Evolutionary conservation across 345 rosid genomes (phyloP), one percentile per base, ranked within the genome.

Genomic region (Reutealis trisperma): DNA sequence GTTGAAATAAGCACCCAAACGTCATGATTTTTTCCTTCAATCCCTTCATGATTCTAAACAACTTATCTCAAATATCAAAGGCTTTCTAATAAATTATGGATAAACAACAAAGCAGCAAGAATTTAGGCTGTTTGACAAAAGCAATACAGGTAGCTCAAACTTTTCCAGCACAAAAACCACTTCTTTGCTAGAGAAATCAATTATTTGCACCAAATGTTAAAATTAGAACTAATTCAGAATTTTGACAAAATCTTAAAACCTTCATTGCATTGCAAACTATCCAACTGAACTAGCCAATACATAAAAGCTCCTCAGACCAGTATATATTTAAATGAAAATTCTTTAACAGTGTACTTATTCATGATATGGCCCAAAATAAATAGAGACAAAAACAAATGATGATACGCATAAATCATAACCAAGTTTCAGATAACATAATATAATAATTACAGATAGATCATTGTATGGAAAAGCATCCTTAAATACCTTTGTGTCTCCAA

Each of bases 401-500:
- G 32, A 6, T 5, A 63, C 1, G 9, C 10, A 21, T 4, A n/a
- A 21, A 58, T 11, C 62, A 58, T 58, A n/a, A 58, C 21, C 27
- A 58, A 21, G 51, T 47, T 58, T 11, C 62, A n/a, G 27, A 58
- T 21, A 58, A 58, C 11, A 58, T 10, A 3, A 16, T 18, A 64
- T 64, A 64, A 64, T 64, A 47, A 47, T 47, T 62, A 62, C 22
- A 2, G 2, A 18, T 32, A 32, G 22, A 64, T 25, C 41, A 68
- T 6, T 68, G 37, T 24, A 30, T 13, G 11, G 15, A 67, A 62
- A 69, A 34, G 16, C 16, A 52, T 25, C 8, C 55, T 41, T 70
- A 13, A 77, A 2, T 68, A 95, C 99, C 99, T 93, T 72, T 83
- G 92, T 64, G 86, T 89, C 83, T 93, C 98, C 47, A 92, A 88